Conservation (phyloP, 106 monocot species). For the Agapanthus africanus region DNA sequence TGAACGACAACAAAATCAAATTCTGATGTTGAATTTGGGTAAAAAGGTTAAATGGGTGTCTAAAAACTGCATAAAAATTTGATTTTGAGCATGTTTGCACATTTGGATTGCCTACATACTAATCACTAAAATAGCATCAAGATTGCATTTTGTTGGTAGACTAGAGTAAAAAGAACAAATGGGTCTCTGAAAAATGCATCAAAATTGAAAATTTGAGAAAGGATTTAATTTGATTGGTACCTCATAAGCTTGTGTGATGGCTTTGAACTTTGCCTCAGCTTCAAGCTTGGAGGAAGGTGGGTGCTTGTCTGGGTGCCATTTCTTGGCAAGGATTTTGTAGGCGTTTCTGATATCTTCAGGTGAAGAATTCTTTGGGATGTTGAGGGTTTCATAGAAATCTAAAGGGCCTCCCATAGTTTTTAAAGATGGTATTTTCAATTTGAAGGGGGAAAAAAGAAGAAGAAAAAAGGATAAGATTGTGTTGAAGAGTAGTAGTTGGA, state of each 20-base stretch:
- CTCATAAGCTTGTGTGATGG: conserved; percentile 63
- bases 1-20: neutral
- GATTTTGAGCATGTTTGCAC: no score
- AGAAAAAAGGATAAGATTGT: no score
- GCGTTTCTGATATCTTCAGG: conserved; percentile 44
- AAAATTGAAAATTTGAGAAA: neutral
- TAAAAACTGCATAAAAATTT: neutral
- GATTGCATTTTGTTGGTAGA: neutral
- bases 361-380: conserved; percentile 36
- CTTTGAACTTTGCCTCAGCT: conserved; percentile 55
- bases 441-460: no score
- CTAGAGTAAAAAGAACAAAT: neutral
- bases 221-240: conserved; percentile 15
- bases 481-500: no score
- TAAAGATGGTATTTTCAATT: no score
- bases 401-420: conserved; percentile 9
- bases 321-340: conserved; percentile 41
- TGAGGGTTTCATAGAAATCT: conserved; percentile 38
- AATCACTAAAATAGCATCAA: neutral
- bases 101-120: no score
- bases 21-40: neutral
- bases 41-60: neutral
- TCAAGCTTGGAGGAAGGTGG: conserved; percentile 46
- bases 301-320: conserved; percentile 79
- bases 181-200: neutral